A percentile compares a stretch with the other conserved stretches of the same genome.
phyloP scores from a whole-genome alignment of 208 protist species.

The Endotrypanum monterogeii region DNA sequence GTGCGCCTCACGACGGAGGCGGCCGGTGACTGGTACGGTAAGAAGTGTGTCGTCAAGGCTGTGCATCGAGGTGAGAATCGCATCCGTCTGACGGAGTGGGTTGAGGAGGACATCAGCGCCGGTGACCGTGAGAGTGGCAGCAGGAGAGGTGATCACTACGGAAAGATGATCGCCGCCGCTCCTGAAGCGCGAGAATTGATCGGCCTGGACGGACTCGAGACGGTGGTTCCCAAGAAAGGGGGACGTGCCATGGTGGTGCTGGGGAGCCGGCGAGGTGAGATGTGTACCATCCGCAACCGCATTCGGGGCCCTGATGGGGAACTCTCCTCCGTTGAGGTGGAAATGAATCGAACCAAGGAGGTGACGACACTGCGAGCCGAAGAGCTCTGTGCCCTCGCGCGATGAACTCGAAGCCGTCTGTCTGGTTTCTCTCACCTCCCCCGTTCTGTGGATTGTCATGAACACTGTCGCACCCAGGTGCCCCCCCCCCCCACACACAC shows the following conservation, averaged over 20 bases:
- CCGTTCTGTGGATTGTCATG: no score
- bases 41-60: conserved; percentile 65
- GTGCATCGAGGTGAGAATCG: conserved; percentile 47
- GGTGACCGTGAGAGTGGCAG: conserved; percentile 8
- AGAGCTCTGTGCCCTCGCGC: conserved; percentile 52
- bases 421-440: neutral
- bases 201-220: conserved; percentile 65
- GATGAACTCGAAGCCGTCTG: neutral
- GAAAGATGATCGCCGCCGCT: neutral
- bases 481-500: neutral
- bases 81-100: conserved; percentile 51
- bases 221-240: conserved; percentile 72
- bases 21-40: conserved; percentile 60
- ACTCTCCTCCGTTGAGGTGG: conserved; percentile 51
- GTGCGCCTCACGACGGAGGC: conserved; percentile 71
- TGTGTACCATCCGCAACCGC: conserved; percentile 51
- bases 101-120: conserved; percentile 1
- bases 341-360: conserved; percentile 37
- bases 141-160: neutral
- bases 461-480: no score
- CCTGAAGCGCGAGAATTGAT: conserved; percentile 61
- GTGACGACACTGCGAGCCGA: conserved; percentile 46
- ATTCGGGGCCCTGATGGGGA: conserved; percentile 40
- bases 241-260: conserved; percentile 66
- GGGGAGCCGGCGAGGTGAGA: conserved; percentile 56